phyloP scores from a whole-genome alignment of 1,139 yeast species.

The Taphrina betulina region DNA sequence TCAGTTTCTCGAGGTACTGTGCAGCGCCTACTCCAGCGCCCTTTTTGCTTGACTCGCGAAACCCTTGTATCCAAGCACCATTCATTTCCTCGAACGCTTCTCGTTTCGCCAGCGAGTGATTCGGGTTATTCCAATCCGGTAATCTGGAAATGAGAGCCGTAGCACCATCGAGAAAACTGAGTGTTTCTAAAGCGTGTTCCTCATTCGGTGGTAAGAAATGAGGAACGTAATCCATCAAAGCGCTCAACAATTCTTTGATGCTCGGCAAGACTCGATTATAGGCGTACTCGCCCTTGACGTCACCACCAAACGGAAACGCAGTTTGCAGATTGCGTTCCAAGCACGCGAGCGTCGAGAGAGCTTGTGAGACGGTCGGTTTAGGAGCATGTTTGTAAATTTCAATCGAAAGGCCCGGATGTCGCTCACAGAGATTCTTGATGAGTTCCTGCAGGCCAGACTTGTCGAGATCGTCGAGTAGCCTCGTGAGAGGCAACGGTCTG shows the following conservation, averaged over 20 bases:
- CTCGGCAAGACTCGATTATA: conserved; percentile 74
- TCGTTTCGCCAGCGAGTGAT: conserved; percentile 69
- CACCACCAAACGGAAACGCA: conserved; percentile 73
- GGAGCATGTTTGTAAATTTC: conserved; percentile 61
- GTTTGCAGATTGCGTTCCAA: conserved; percentile 52
- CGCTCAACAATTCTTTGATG: conserved; percentile 71
- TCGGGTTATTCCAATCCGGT: conserved; percentile 69
- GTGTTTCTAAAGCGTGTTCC: conserved; percentile 55
- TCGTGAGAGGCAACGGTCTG: conserved; percentile 54
- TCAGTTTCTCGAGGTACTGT: conserved; percentile 58
- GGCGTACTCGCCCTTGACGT: conserved; percentile 76
- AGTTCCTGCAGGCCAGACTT: conserved; percentile 55
- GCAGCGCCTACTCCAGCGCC: conserved; percentile 50
- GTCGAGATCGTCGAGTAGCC: conserved; percentile 69
- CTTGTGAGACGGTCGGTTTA: conserved; percentile 55
- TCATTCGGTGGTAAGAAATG: conserved; percentile 79
- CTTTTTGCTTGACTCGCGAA: conserved; percentile 51
- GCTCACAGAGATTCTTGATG: conserved; percentile 54
- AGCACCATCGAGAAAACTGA: conserved; percentile 66
- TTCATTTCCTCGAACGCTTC: conserved; percentile 79
- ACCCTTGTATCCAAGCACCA: conserved; percentile 68
- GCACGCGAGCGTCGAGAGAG: conserved; percentile 53
- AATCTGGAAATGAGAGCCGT: conserved; percentile 63
- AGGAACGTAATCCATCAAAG: conserved; percentile 75
- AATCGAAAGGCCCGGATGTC: conserved; percentile 61